Percentiles rank a stretch among this genome's conserved stretches.
Conservation (phyloP, 163 green algal genomes). For the Scenedesmus sp. region DNA sequence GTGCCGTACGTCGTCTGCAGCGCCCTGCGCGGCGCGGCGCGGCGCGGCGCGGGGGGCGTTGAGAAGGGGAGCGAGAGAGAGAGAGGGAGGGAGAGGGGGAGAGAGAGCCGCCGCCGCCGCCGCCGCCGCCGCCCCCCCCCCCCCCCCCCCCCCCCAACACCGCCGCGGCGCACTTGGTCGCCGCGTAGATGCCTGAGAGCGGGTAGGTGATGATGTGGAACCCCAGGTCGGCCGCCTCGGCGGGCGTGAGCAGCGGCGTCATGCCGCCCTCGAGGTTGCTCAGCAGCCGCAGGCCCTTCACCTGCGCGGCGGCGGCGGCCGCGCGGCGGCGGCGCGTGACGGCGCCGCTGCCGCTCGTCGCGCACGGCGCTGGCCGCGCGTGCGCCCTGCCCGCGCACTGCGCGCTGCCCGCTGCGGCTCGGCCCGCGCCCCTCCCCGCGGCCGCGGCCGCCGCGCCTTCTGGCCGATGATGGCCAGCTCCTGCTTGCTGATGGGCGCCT, state of each 20-base stretch:
- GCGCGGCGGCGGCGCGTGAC: no score
- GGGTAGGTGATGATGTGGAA: constrained; percentile 77
- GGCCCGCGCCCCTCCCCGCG: neutral
- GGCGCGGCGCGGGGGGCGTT: neutral
- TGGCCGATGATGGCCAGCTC: constrained; percentile 72
- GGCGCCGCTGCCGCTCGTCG: no score
- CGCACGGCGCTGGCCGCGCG: no score
- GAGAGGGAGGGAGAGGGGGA: neutral
- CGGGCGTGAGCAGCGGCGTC: constrained; percentile 67
- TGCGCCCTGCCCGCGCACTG: no score
- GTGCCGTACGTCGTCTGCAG: constrained; percentile 55
- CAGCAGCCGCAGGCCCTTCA: constrained; percentile 62
- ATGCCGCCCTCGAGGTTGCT: constrained; percentile 84
- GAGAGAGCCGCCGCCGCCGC: no score
- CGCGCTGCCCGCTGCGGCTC: no score
- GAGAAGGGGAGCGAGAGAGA: neutral
- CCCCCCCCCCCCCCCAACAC: no score
- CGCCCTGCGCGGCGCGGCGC: constrained; percentile 22
- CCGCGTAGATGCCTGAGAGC: constrained; percentile 61
- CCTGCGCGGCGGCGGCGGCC: no score
- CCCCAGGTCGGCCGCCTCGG: constrained; percentile 74
- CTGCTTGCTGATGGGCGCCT: constrained; percentile 71
- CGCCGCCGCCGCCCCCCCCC: no score
- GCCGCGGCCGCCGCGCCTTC: constrained; percentile 44
- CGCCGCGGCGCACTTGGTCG: constrained; percentile 22